Conservation (phyloP, 345 rosid genomes). For the Linum lewisii region DNA sequence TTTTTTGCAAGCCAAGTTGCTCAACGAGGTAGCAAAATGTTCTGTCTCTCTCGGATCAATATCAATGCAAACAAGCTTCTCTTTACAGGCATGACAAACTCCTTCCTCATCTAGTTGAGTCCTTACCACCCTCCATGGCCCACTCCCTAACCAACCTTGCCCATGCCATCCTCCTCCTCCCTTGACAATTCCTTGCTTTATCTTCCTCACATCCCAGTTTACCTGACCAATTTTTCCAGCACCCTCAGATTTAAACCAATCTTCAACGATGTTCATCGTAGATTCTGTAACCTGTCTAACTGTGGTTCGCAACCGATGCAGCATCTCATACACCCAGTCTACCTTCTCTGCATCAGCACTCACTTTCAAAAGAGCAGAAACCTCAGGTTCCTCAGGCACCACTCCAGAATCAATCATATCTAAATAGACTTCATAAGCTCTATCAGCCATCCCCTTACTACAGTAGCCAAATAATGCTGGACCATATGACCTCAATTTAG, state of each 20-base stretch:
- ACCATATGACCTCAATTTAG: conserved; percentile 79
- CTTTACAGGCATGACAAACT: conserved; percentile 58
- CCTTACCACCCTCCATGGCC: conserved; percentile 62
- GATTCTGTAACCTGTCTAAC: conserved; percentile 68
- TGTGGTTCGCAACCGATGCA: conserved; percentile 62
- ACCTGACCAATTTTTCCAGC: conserved; percentile 48
- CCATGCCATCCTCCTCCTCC: conserved; percentile 99
- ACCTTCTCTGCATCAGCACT: conserved; percentile 38
- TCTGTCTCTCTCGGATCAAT: conserved; percentile 79
- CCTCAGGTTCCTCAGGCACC: conserved; percentile 71
- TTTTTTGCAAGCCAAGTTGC: conserved; percentile 51
- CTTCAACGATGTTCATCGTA: conserved; percentile 42
- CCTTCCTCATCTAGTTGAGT: conserved; percentile 64
- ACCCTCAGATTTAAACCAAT: conserved; percentile 60
- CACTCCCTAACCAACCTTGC: conserved; percentile 84
- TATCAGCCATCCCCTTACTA: conserved; percentile 43
- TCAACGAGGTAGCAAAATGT: conserved; percentile 56
- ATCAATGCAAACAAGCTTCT: conserved; percentile 85
- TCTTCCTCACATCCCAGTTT: conserved; percentile 44
- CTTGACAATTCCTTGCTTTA: conserved; percentile 47
- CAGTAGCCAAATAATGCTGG: conserved; percentile 82
- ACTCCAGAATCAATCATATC: conserved; percentile 79
- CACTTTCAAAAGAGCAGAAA: conserved; percentile 65
- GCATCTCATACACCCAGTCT: conserved; percentile 62
- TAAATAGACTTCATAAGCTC: conserved; percentile 70